Evolutionary conservation across 78 protist species (phyloP).

Genomic region (Creolimax fragrantissima): DNA sequence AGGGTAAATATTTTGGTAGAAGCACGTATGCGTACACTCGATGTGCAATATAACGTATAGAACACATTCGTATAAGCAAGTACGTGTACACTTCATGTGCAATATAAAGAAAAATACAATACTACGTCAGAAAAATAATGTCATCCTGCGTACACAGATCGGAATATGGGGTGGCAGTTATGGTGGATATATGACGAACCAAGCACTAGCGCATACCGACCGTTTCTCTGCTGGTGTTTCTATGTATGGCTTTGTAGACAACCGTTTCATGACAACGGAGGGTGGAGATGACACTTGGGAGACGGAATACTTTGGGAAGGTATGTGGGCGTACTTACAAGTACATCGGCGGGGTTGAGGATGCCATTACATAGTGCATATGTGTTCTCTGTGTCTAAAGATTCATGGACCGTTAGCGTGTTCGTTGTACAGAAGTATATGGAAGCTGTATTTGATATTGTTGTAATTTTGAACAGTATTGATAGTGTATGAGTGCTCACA

Average conservation of each 20-base stretch:
- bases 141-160: neutral
- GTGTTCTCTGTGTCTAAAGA: no score
- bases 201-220: neutral
- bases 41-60: no score
- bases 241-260: slow-evolving; percentile 26
- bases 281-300: slow-evolving; percentile 32
- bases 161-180: slow-evolving; percentile 1
- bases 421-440: no score
- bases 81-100: no score
- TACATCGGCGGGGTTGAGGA: neutral
- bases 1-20: neutral
- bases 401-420: no score
- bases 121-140: no score
- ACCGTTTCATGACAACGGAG: slow-evolving; percentile 7
- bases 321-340: neutral
- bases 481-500: no score
- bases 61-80: no score
- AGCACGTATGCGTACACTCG: no score
- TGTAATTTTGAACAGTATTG: no score
- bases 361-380: neutral
- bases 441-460: no score
- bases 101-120: no score
- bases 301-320: slow-evolving; percentile 11
- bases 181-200: slow-evolving; percentile 11
- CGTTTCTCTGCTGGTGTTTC: slow-evolving; percentile 5